These are phyloP conservation scores for Bremia lactucae DNA, from an alignment of 352 stramenopile genomes.

Conservation along the genomic window DNA sequence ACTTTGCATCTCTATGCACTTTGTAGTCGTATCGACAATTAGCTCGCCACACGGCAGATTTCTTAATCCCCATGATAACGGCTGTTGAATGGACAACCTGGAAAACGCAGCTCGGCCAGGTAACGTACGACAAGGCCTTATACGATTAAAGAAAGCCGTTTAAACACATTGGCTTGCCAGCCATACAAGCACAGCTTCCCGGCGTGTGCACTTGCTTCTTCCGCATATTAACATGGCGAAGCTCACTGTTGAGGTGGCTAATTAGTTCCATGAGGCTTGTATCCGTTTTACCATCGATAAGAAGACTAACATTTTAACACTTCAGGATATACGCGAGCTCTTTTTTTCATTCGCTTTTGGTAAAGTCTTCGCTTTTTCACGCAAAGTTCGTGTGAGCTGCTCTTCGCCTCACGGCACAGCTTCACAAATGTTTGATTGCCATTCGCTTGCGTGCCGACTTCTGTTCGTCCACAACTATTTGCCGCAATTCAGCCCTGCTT, in stretches of 20 bases:
- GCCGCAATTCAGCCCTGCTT: too few relatives aligned
- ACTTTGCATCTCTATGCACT: too few relatives aligned
- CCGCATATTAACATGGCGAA: too few relatives aligned
- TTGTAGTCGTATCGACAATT: slow-evolving; percentile 65
- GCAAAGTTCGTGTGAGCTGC: slow-evolving; percentile 13
- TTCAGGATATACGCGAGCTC: slow-evolving; percentile 27
- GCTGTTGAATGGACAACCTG: slow-evolving; percentile 75
- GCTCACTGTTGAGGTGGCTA: too few relatives aligned
- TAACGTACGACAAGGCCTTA: slow-evolving; percentile 68
- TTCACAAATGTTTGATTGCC: slow-evolving; percentile 21
- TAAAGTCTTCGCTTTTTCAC: slow-evolving; percentile 15
- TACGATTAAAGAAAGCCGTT: slow-evolving; percentile 42
- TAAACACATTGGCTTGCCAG: too few relatives aligned
- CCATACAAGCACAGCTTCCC: slow-evolving; percentile 1
- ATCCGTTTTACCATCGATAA: slow-evolving; percentile 17
- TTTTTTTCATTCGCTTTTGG: slow-evolving; percentile 34
- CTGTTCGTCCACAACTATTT: too few relatives aligned
- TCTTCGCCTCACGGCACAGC: slow-evolving; percentile 11
- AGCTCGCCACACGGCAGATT: slow-evolving; percentile 61
- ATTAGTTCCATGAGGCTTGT: slow-evolving; percentile 8
- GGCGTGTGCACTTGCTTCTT: slow-evolving; percentile 2
- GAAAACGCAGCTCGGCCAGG: slow-evolving; percentile 65
- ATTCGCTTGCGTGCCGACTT: too few relatives aligned
- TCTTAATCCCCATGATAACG: slow-evolving; percentile 75
- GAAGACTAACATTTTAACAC: slow-evolving; percentile 25